Evolutionary conservation across 2,329 filamentous ascomycete genomes (phyloP), one percentile per base, ranked within the genome.

Genomic region (Graphiopsis chlorocephala): DNA sequence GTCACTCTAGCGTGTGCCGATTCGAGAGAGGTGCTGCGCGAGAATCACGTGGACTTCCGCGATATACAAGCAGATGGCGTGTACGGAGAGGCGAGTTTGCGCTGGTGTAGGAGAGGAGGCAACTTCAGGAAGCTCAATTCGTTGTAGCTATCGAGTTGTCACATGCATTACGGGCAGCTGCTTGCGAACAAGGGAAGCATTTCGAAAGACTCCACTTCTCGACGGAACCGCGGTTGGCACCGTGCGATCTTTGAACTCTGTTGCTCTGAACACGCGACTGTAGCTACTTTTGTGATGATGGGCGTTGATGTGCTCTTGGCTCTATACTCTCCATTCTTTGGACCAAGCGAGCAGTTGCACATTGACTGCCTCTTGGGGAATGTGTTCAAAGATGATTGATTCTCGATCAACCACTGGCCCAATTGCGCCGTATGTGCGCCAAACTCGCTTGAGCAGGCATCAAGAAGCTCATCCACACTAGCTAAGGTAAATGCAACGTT

Each of bases 191-290:
- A 38, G 23, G 26, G 23, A 52, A 52, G 47, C 47, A 52, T 28
- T 52, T 38, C 53, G 31, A 38, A 56, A 56, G 14, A 31, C 53
- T 56, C 53, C 50, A 53, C 50, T 29, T 53, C n/a, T 10, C 14
- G 17, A 53, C 50, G 50, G 50, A 53, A 15, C 50, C 50, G 50
- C 50, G 50, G 50, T 31, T 53, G 50, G 50, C 50, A 26, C 47
- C 47, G 47, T 50, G 23, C 47, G 47, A 50, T 50, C 47, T 50
- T 31, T 25, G 50, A 53, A 53, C 28, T 53, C 29, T 53, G 50
- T 53, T 20, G 6, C 29, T 28, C 31, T 53, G 50, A 31, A 28
- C 50, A 53, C 50, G 50, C 50, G 50, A 53, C 28, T 53, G 3
- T 28, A 1, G 31, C 17, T 3, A 45, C 10, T 45, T 45, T 20